Evolutionary conservation across 2,329 filamentous ascomycete species (phyloP).

Genomic region (Colletotrichum nymphaeae): DNA sequence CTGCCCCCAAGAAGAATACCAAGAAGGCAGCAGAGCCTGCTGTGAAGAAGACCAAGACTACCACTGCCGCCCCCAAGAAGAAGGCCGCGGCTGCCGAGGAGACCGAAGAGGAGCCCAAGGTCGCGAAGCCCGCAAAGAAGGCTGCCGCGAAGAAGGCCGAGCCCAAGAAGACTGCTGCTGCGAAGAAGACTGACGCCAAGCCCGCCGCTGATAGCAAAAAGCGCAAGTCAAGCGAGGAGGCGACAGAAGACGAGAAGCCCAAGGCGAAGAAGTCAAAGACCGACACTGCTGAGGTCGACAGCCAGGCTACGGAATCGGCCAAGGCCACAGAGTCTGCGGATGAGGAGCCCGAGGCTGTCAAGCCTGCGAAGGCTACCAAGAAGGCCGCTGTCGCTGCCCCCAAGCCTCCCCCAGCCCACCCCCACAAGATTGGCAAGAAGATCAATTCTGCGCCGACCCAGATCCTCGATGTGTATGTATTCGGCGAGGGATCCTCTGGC

Average conservation of each 20-base stretch:
- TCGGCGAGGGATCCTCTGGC: slow-evolving; percentile 82
- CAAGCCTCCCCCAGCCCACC: slow-evolving; percentile 25
- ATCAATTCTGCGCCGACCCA: slow-evolving; percentile 71
- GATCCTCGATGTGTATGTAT: slow-evolving; percentile 80
- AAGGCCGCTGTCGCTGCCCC: slow-evolving; percentile 31
- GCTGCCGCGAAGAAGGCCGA: slow-evolving; percentile 10
- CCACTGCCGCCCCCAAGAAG: slow-evolving; percentile 31
- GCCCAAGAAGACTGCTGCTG: slow-evolving; percentile 60
- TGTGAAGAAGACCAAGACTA: slow-evolving; percentile 30
- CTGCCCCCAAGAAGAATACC: slow-evolving; percentile 36
- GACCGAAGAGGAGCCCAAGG: slow-evolving; percentile 37
- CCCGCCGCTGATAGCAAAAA: slow-evolving; percentile 34
- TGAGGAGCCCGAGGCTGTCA: slow-evolving; percentile 24
- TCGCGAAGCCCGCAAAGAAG: slow-evolving; percentile 58
- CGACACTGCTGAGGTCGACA: slow-evolving; percentile 28
- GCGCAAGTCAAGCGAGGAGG: slow-evolving; percentile 35
- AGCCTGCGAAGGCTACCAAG: slow-evolving; percentile 36
- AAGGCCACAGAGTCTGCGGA: slow-evolving; percentile 24
- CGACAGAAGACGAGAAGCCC: slow-evolving; percentile 36
- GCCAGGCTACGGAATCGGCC: slow-evolving; percentile 32
- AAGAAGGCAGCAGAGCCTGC: slow-evolving; percentile 47
- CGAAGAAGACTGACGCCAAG: slow-evolving; percentile 47
- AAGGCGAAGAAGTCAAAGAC: slow-evolving; percentile 38
- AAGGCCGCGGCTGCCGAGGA: slow-evolving; percentile 63
- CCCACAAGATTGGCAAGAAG: slow-evolving; percentile 40